Percentiles rank a stretch among this genome's conserved stretches.
Conservation (phyloP, 768 basidiomycete species). For the Suillus plorans region DNA sequence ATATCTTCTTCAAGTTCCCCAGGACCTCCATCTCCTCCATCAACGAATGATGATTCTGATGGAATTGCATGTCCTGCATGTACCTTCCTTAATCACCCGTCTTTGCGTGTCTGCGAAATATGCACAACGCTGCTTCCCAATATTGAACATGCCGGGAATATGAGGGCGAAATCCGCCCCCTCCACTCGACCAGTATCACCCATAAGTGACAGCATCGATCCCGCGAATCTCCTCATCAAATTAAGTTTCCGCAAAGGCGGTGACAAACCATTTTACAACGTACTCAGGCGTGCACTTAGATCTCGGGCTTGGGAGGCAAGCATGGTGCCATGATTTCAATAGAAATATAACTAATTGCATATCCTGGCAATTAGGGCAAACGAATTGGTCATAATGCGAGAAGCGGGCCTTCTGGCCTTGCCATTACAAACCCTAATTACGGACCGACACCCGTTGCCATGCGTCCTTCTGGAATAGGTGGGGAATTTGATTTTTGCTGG, state of each 20-base stretch:
- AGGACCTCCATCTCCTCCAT: conserved; percentile 21
- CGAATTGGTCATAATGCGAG: conserved; percentile 23
- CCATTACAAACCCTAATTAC: conserved; percentile 17
- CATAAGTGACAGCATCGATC: conserved; percentile 23
- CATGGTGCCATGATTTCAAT: background rate
- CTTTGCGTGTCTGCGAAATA: conserved; percentile 77
- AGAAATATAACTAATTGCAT: background rate
- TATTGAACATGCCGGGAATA: conserved; percentile 16
- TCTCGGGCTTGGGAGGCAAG: conserved; percentile 75
- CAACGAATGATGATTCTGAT: conserved; percentile 19
- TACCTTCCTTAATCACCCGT: conserved; percentile 88
- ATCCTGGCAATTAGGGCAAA: conserved; percentile 23
- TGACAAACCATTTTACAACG: conserved; percentile 77
- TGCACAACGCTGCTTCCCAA: conserved; percentile 70
- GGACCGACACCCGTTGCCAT: conserved; percentile 15
- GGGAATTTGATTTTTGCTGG: background rate
- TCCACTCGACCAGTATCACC: conserved; percentile 64
- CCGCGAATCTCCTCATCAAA: conserved; percentile 56
- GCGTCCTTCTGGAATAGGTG: conserved; percentile 31
- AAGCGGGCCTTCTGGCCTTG: conserved; percentile 22
- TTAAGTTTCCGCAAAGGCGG: conserved; percentile 93
- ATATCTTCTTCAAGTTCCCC: conserved; percentile 22
- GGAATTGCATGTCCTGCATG: conserved; percentile 78
- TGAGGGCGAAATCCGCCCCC: conserved; percentile 57
- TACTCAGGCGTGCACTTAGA: conserved; percentile 68